Conservation (phyloP, 202 grass and related monocot species). For the Thinopyrum obtusiflorum region DNA sequence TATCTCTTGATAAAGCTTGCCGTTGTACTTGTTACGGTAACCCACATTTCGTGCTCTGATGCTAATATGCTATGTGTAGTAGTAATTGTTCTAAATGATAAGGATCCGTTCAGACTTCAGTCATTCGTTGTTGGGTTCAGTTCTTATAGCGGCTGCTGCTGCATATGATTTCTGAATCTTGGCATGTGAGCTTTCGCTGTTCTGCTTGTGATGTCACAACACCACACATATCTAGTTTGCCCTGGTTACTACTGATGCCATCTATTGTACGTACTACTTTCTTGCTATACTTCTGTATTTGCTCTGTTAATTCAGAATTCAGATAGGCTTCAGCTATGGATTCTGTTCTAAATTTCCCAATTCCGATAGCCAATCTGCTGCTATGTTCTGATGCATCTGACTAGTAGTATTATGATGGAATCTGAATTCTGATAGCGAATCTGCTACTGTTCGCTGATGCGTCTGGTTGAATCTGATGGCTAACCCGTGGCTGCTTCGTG, state of each 20-base stretch:
- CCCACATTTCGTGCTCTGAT: neutral
- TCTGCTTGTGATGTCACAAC: neutral
- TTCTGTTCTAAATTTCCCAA: neutral
- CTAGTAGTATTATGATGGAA: too few species aligned
- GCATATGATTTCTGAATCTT: neutral
- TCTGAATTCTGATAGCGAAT: neutral
- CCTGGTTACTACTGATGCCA: neutral
- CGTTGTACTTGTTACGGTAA: neutral
- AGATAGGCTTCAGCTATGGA: neutral
- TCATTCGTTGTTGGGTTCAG: neutral
- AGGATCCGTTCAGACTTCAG: neutral
- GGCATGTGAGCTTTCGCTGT: too few species aligned
- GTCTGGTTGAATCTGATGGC: neutral
- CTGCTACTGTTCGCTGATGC: neutral
- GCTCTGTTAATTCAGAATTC: neutral
- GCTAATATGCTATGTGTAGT: neutral
- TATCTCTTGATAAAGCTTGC: neutral
- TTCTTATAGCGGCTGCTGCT: neutral
- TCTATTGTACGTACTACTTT: neutral
- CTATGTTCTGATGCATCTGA: neutral
- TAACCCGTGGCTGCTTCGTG: neutral
- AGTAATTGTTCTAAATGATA: neutral
- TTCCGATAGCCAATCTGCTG: neutral
- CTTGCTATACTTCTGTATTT: neutral
- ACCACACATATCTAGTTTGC: too few species aligned